Evolutionary conservation across 768 basidiomycete genomes (phyloP).

Genomic region (Chalciporus piperatus): DNA sequence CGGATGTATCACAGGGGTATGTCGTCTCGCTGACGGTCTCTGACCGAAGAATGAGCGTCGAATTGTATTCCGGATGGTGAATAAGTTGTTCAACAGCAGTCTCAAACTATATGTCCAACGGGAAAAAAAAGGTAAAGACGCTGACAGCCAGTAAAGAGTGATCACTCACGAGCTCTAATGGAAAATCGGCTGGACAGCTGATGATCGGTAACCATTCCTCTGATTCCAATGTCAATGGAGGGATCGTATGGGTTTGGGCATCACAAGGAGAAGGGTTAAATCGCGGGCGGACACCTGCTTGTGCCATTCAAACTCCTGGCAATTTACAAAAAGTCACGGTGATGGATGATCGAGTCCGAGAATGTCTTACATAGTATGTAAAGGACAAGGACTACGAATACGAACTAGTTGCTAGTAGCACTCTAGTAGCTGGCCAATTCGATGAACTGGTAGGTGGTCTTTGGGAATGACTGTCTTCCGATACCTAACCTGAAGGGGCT

Average conservation of each 20-base stretch:
- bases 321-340: no score
- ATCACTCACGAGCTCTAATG: slow-evolving; percentile 40
- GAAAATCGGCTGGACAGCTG: slow-evolving; percentile 41
- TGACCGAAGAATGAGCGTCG: slow-evolving; percentile 84
- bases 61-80: slow-evolving; percentile 91
- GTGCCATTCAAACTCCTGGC: not conserved
- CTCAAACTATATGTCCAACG: slow-evolving; percentile 55
- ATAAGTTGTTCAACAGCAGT: slow-evolving; percentile 67
- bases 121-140: no score
- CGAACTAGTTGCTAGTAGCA: no score
- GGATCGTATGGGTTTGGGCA: not conserved
- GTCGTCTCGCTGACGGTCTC: slow-evolving; percentile 47
- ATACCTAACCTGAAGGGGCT: no score
- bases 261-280: slow-evolving; percentile 25
- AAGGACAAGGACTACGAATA: no score
- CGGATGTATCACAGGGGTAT: slow-evolving; percentile 40
- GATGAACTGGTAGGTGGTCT: no score
- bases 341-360: no score
- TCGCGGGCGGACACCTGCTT: slow-evolving; percentile 17
- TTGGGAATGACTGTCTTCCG: no score
- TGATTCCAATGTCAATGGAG: not conserved
- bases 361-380: no score
- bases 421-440: no score
- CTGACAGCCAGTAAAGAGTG: not conserved
- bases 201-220: slow-evolving; percentile 35